These are phyloP conservation scores for Neurospora sp. DNA, from an alignment of 2,329 filamentous ascomycete species.

Conservation along the genomic window DNA sequence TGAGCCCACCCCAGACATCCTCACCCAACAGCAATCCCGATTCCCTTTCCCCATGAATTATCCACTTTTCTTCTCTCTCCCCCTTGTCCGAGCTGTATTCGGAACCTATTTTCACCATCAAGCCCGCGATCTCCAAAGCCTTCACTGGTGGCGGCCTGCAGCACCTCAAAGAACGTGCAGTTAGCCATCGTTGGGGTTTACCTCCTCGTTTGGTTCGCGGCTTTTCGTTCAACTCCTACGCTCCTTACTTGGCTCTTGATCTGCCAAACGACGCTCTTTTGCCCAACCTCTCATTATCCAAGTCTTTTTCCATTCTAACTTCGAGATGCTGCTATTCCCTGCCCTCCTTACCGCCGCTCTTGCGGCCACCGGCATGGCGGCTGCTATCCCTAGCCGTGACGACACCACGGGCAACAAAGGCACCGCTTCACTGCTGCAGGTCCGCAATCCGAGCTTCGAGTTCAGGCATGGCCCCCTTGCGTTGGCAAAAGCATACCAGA, in stretches of 20 bases:
- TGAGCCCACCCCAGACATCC: background rate
- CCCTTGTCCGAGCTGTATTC: background rate
- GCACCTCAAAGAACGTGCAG: background rate
- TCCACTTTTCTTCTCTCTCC: background rate
- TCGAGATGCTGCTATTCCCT: slow-evolving; percentile 6
- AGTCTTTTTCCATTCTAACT: background rate
- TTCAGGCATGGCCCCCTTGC: slow-evolving; percentile 24
- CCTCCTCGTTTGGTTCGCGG: background rate
- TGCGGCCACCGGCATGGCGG: background rate
- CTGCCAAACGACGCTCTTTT: background rate
- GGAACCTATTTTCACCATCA: background rate
- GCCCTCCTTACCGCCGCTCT: slow-evolving; percentile 4
- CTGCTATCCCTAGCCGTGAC: slow-evolving; percentile 1
- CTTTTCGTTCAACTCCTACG: background rate
- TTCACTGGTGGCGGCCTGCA: background rate
- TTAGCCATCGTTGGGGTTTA: background rate
- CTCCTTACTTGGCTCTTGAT: background rate
- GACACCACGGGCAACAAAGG: background rate
- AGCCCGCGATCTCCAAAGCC: background rate
- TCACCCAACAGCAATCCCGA: background rate
- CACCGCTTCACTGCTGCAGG: slow-evolving; percentile 25
- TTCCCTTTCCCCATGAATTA: background rate
- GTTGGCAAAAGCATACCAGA: slow-evolving; percentile 27
- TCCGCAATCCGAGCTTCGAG: slow-evolving; percentile 25
- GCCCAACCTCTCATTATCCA: background rate